phyloP scores from a whole-genome alignment of 1,284 basidiomycete species.

The Blastosporella zonata region DNA sequence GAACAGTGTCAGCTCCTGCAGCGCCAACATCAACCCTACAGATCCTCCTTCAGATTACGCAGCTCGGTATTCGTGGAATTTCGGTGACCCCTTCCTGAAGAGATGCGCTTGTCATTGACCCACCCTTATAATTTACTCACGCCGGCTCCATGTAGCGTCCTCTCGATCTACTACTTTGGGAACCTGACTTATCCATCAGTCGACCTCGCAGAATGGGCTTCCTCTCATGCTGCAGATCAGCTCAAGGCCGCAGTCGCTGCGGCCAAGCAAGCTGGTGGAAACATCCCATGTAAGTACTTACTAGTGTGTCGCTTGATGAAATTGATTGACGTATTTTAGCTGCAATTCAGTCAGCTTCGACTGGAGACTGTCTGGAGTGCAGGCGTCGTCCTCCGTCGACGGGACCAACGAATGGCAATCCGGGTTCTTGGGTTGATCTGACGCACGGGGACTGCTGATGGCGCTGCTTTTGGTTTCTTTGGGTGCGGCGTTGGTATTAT shows the following conservation, averaged over 20 bases:
- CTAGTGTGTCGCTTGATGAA: no score
- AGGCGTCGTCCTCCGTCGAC: no score
- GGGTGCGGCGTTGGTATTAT: no score
- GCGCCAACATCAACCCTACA: slow-evolving; percentile 51
- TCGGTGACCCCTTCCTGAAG: slow-evolving; percentile 53
- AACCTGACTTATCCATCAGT: slow-evolving; percentile 42
- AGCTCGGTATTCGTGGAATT: slow-evolving; percentile 50
- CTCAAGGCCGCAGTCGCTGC: slow-evolving; percentile 38
- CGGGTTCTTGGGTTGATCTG: no score
- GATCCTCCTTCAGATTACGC: slow-evolving; percentile 36
- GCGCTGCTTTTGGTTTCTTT: no score
- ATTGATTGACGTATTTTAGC: no score
- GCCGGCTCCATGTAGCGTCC: slow-evolving; percentile 38
- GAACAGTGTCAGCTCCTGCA: slow-evolving; percentile 42
- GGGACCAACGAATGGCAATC: no score
- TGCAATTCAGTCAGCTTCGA: no score
- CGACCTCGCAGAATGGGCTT: slow-evolving; percentile 69
- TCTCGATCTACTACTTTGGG: slow-evolving; percentile 64
- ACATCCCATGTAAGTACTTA: slow-evolving; percentile 41
- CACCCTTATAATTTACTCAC: background rate
- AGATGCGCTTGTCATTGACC: slow-evolving; percentile 31
- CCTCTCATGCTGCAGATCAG: slow-evolving; percentile 45
- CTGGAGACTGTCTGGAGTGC: no score
- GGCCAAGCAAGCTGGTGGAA: slow-evolving; percentile 35
- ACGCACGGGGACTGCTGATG: no score